Base-by-base conservation (phyloP, 257 asterid genomes). In the Petunia secreta region DNA sequence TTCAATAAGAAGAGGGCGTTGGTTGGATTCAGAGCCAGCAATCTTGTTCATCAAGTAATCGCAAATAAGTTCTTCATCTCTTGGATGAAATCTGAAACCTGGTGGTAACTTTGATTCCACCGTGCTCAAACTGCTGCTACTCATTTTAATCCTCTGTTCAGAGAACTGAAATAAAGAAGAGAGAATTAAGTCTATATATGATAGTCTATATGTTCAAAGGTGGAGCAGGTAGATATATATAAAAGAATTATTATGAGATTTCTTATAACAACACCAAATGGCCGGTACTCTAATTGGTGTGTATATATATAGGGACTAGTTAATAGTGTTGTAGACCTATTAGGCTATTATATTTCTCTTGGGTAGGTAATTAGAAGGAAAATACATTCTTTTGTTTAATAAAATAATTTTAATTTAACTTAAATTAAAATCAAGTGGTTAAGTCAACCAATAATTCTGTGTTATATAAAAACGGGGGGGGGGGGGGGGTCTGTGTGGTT, bases 51-150 rank as follows among this genome's bases (percentile, higher is more conserved):
- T 83, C 75, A 95, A 88, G 84, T 93, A 95, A 86, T 93, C 98
- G 64, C 95, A 93, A 2, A 95, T 80, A 37, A 95, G 88, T 76
- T 95, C 98, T 66, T 93, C 97, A 71, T 95, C 98, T 81, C 81
- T 88, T 0, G 98, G 98, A 71, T 95, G 97, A 75, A 95, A 95
- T 83, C 98, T 75, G 40, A 95, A 95, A 9, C 98, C 98, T 8
- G 98, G 94, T 37, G 98, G 98, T 88, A 95, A 87, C 74, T 85
- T 89, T 80, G 94, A 89, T 90, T 95, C 98, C 82, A 95, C 93
- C 87, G 75, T 86, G 83, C 95, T 90, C 83, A 95, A 60, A 58
- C 79, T 39, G 58, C 36, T 78, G 46, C 88, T 88, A 82, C 91
- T 91, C 97, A 90, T 91, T 80, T 82, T 40, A 79, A 38, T 64